Base-by-base conservation (phyloP, 805 yeast species). In the Tetrapisispora pingtungensis region DNA sequence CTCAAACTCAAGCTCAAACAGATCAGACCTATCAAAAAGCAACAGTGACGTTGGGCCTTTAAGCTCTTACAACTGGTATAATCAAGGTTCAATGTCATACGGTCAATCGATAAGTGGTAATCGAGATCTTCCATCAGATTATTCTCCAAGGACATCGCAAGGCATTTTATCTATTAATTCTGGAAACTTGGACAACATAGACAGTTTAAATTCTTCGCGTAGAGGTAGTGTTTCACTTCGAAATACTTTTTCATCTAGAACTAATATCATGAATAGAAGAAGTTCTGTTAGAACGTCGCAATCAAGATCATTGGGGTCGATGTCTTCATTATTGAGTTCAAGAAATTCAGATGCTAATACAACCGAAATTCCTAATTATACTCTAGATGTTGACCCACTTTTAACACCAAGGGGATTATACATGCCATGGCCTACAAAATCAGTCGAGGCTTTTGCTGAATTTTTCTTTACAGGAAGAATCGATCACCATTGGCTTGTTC, bases 391-490 rank as follows among this genome's bases (percentile, higher is more conserved):
- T 64, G 87, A 81, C 52, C 80, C 85, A 7, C 62, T 81, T 32
- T 67, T 77, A 46, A 70, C 80, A 34, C 93, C 94, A 8, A 69
- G 94, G 49, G 71, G 78, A 13, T 57, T 84, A 22, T 83, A 80
- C 51, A 58, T 84, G 49, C 93, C 94, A 6, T 81, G 80, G 64
- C 60, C 79, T 1, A 77, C 81, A 0, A 56, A 65, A 1, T 74
- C 86, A 0, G 75, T 82, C 13, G 72, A 71, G 43, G 87, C 87
- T 1, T 73, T 83, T 52, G 67, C 81, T 20, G 93, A 84, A 56
- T 84, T 77, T 58, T 68, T 84, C 46, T 82, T 80, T 54, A 84
- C 89, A 5, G 93, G 93, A 1, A 88, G 82, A 57, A 75, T 83
- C 13, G 86, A 85, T 22, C 75, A 79, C 41, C 79, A 75, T 49